These are phyloP conservation scores for Talaromyces wortmannii DNA, from an alignment of 495 filamentous ascomycete genomes.

Conservation along the genomic window DNA sequence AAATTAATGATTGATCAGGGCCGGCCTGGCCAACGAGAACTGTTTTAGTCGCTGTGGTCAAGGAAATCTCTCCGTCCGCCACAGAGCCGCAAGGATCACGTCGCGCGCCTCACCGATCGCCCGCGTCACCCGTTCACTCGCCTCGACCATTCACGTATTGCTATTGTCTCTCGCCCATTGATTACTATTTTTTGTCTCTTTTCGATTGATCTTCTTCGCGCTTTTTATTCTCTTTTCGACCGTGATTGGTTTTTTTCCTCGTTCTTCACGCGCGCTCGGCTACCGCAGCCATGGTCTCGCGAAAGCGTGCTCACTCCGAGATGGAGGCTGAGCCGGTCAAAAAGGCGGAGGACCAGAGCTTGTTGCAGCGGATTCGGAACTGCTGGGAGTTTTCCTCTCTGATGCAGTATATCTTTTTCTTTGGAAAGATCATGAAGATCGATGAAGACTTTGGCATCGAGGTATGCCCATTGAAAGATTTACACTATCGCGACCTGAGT, in stretches of 20 bases:
- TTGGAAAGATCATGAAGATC: constrained; percentile 82
- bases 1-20: too few relatives aligned
- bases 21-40: too few relatives aligned
- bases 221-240: background rate
- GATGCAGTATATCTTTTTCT: constrained; percentile 86
- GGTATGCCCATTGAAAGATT: constrained; percentile 34
- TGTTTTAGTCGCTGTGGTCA: too few relatives aligned
- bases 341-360: constrained; percentile 38
- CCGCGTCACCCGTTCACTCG: background rate
- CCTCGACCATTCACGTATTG: background rate
- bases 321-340: constrained; percentile 38
- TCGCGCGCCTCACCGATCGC: background rate
- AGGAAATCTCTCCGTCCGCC: background rate
- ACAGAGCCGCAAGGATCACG: constrained; percentile 1
- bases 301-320: constrained; percentile 71
- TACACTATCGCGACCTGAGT: too few relatives aligned
- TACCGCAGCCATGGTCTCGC: constrained; percentile 41
- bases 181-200: background rate
- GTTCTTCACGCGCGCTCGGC: constrained; percentile 12
- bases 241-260: constrained; percentile 4
- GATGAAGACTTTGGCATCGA: constrained; percentile 82
- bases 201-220: background rate
- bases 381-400: constrained; percentile 95
- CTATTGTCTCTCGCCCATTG: background rate
- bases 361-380: constrained; percentile 68